A percentile compares a stretch with the other conserved stretches of the same genome.
These are phyloP conservation scores for Cryptococcus floricola DNA, from an alignment of 1,284 basidiomycete species.

Conservation along the genomic window DNA sequence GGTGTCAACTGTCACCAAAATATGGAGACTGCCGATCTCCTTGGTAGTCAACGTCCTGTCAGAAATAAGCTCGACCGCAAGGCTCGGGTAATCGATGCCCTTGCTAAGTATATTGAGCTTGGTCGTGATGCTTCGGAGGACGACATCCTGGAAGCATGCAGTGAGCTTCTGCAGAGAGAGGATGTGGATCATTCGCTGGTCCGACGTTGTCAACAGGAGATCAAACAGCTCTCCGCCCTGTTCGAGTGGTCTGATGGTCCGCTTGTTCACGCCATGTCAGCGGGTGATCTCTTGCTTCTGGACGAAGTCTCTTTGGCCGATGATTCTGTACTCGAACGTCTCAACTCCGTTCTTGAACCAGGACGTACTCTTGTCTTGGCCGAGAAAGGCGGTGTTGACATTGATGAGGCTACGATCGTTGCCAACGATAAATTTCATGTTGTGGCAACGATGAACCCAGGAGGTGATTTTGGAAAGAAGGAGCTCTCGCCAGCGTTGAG, in stretches of 20 bases:
- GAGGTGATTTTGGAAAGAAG: slow-evolving; percentile 99
- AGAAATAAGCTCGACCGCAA: slow-evolving; percentile 65
- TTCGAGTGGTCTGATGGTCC: slow-evolving; percentile 98
- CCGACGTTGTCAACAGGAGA: slow-evolving; percentile 22
- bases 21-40: slow-evolving; percentile 96
- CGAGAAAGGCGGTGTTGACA: slow-evolving; percentile 77
- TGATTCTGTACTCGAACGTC: slow-evolving; percentile 93
- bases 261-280: slow-evolving; percentile 83
- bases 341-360: slow-evolving; percentile 95
- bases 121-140: slow-evolving; percentile 22
- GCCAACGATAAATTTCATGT: slow-evolving; percentile 76
- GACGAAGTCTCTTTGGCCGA: slow-evolving; percentile 98
- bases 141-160: slow-evolving; percentile 21
- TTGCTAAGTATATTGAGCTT: slow-evolving; percentile 35
- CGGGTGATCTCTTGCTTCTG: slow-evolving; percentile 81
- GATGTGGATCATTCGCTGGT: slow-evolving; percentile 21
- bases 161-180: slow-evolving; percentile 11
- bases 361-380: slow-evolving; percentile 86
- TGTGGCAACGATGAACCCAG: slow-evolving; percentile 98
- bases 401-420: slow-evolving; percentile 63
- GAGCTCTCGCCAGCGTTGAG: slow-evolving; percentile 94
- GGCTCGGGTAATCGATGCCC: slow-evolving; percentile 36
- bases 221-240: slow-evolving; percentile 61
- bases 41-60: slow-evolving; percentile 90
- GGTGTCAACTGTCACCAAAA: slow-evolving; percentile 96